Evolutionary conservation across 1,284 basidiomycete species (phyloP), one percentile per base, ranked within the genome.

Genomic region (Pseudozyma tsukubaensis): DNA sequence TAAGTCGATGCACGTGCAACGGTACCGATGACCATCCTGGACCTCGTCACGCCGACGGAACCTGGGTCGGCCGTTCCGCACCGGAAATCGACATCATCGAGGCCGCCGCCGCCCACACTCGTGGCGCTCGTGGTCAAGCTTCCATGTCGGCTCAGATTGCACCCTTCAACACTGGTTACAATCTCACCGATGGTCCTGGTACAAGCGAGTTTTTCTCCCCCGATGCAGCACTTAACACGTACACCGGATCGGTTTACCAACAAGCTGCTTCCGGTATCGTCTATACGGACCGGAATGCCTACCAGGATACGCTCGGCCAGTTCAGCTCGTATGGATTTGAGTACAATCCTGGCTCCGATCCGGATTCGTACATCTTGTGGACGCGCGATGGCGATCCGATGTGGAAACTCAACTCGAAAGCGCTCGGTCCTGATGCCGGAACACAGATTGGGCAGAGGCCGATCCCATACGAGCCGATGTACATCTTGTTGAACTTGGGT

Each of bases 21-120:
- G 57, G 58, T 35, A 57, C 67, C 11, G 68, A 60, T 32, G 83
- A 83, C 57, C 83, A 84, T 40, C 83, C 83, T 2, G 83, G 83
- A 2, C 82, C 80, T 3, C 54, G 49, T 24, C 64, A 74, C 18
- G 35, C 64, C 18, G 79, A 83, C 39, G 83, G 83, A 2, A 55
- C 74, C 0, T 81, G 60, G 59, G 74, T 77, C 13, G 83, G 77
- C 2, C 89, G 94, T 35, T 88, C 90, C 0, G 92, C 93, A 0
- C 94, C 93, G 6, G 93, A 95, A 85, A 94, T 96, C 60, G 92
- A 93, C 85, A 86, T 93, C 42, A 88, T 93, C 63, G 92, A 93
- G 83, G 92, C 91, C 13, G 57, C 65, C 10, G 85, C 86, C 19
- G 78, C 80, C 11, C 75, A 78, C 49, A 48, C 58, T 8, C 52